These are phyloP conservation scores for Cyberlindnera maritima DNA, from an alignment of 805 yeast species.

Conservation along the genomic window DNA sequence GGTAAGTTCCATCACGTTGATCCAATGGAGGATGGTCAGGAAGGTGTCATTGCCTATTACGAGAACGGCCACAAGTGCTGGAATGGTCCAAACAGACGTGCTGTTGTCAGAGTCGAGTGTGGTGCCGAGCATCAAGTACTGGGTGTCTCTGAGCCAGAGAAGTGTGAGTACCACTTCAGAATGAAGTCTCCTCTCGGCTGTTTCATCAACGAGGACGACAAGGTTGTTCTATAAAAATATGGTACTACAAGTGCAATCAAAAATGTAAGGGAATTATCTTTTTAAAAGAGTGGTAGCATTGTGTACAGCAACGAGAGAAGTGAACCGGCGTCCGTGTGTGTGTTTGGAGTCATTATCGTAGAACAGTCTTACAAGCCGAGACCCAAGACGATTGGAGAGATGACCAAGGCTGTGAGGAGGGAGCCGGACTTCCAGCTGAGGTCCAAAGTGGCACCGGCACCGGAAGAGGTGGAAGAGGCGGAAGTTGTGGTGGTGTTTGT, in stretches of 20 bases:
- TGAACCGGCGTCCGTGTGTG: too few relatives aligned
- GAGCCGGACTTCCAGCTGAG: conserved; percentile 41
- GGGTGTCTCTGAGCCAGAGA: conserved; percentile 84
- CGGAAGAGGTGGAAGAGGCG: conserved; percentile 24
- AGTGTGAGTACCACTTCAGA: conserved; percentile 70
- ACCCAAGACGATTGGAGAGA: conserved; percentile 34
- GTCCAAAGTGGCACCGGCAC: conserved; percentile 34
- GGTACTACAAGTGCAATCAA: too few relatives aligned
- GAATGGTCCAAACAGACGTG: conserved; percentile 89
- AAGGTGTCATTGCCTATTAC: conserved; percentile 40
- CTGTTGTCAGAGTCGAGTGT: conserved; percentile 62
- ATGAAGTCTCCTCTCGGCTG: conserved; percentile 43
- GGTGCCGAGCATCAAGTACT: conserved; percentile 54
- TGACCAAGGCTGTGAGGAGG: conserved; percentile 36
- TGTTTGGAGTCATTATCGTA: too few relatives aligned
- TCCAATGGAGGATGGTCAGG: conserved; percentile 30
- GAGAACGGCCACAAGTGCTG: conserved; percentile 78
- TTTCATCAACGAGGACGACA: conserved; percentile 1
- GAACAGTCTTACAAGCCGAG: conserved; percentile 26
- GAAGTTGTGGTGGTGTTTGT: conserved; percentile 26
- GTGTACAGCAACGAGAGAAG: not conserved
- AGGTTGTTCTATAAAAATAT: not conserved
- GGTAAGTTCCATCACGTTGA: conserved; percentile 40
- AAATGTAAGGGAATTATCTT: too few relatives aligned
- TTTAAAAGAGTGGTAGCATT: not conserved